A percentile compares a stretch with the other conserved stretches of the same genome.
phyloP scores from a whole-genome alignment of 176 grass and related monocot species.

The Poa pratensis region DNA sequence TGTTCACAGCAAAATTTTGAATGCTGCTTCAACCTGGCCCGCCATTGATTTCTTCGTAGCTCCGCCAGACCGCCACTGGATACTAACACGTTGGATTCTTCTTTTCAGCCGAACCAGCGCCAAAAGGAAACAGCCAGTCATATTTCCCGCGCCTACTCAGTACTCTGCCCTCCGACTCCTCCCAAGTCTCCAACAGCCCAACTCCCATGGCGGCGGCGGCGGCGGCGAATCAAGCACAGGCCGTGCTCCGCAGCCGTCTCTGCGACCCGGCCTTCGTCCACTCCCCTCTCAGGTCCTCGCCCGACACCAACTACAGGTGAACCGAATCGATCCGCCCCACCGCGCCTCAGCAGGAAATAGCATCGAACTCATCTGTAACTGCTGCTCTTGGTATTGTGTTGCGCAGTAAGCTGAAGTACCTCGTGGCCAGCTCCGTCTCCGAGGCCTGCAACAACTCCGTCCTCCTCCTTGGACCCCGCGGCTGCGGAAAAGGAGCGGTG shows the following conservation, averaged over 20 bases:
- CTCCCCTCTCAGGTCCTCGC: constrained; percentile 58
- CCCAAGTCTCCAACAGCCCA: not conserved
- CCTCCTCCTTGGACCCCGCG: constrained; percentile 73
- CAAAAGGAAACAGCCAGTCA: too few relatives aligned
- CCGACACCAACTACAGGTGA: constrained; percentile 81
- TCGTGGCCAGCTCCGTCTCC: constrained; percentile 71
- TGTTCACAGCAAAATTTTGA: too few relatives aligned
- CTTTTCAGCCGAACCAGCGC: too few relatives aligned
- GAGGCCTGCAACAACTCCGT: constrained; percentile 83
- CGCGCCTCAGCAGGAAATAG: not conserved
- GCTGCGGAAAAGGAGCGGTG: constrained; percentile 80
- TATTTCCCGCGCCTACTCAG: constrained; percentile 25
- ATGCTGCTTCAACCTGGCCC: too few relatives aligned
- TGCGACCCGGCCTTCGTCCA: constrained; percentile 68
- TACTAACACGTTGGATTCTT: too few relatives aligned
- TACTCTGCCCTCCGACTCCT: not conserved
- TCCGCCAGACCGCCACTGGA: too few relatives aligned
- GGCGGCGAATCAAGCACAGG: constrained; percentile 55
- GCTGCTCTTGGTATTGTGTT: not conserved
- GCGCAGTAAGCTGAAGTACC: constrained; percentile 78
- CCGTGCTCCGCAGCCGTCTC: constrained; percentile 60
- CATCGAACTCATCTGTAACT: not conserved
- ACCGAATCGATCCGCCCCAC: not conserved
- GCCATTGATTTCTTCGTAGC: too few relatives aligned
- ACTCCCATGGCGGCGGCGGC: constrained; percentile 41